Evolutionary conservation across 805 yeast genomes (phyloP).

Genomic region (Wickerhamomyces queroliae): DNA sequence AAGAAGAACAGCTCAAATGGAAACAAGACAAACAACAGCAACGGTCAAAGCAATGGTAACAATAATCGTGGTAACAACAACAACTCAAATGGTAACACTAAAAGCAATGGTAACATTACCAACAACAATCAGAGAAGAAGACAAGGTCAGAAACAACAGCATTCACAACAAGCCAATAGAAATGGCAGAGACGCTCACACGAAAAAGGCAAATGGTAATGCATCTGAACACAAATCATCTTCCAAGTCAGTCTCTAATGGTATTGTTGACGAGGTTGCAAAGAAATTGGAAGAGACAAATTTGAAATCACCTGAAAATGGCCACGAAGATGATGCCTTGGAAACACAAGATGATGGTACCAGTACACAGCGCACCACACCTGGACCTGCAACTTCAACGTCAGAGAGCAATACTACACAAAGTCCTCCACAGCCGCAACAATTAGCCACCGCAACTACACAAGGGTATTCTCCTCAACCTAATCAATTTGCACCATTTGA

Average conservation of each 20-base stretch:
- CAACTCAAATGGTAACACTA: conserved; percentile 1
- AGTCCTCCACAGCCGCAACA: conserved; percentile 1
- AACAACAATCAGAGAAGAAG: conserved; percentile 2
- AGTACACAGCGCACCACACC: neutral
- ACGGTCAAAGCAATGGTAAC: conserved; percentile 2
- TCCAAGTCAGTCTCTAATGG: neutral
- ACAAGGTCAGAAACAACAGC: conserved; percentile 7
- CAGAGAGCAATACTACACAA: no score
- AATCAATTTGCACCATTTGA: neutral
- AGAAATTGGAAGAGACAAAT: neutral
- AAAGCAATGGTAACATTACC: conserved; percentile 1
- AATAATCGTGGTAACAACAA: conserved; percentile 2
- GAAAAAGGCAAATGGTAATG: conserved; percentile 4
- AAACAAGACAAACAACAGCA: conserved; percentile 3
- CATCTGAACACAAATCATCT: neutral
- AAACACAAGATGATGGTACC: neutral
- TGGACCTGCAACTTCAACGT: neutral
- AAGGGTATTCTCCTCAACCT: neutral
- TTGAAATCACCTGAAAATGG: neutral
- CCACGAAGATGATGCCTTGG: neutral
- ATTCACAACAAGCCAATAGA: conserved; percentile 6
- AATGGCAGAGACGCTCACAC: conserved; percentile 1
- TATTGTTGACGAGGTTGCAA: neutral
- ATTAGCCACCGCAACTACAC: neutral
- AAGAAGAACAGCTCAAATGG: conserved; percentile 6